Evolutionary conservation across 768 basidiomycete species (phyloP), one percentile per base, ranked within the genome.

Genomic region (Pholiota molesta): DNA sequence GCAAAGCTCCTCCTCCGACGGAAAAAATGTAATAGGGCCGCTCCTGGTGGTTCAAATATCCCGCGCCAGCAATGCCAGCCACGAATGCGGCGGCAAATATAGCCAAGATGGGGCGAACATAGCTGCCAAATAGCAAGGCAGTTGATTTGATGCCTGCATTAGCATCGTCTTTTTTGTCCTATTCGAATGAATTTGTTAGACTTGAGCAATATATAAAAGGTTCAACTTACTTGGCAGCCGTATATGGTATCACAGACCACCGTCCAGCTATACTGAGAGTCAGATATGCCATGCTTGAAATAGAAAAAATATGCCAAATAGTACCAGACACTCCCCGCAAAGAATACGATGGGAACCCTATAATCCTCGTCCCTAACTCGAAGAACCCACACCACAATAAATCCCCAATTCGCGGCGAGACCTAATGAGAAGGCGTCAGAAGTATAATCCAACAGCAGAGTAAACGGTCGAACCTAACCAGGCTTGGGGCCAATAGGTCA

Each of bases 401-500:
- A 53, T 39, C 59, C 59, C 59, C 52, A 53, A 45, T 49, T 53
- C 39, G 45, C 10, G 7, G 39, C 52, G 8, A 60, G 10, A 29
- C 59, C 59, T 60, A 6, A 13, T 31, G 6, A 35, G 7, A 21
- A 17, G 9, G 42, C 14, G 4, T 44, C 14, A 31, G 29, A 45
- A 8, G 17, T n/a, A 40, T 19, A n/a, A 31, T 14, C 55, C 29
- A 39, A n/a, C 2, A 14, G 40, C 10, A 45, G 26, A 9, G 16
- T 23, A n/a, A 37, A 37, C 10, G 17, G 17, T 35, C 40, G 13
- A 13, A 60, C 52, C 59, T 45, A 60, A n/a, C 51, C 31, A 60
- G 16, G 52, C 59, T 54, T 60, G 59, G 9, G 59, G 59, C 52
- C 59, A 60, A 26, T 54, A 60, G 16, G 59, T 60, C 1, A 60